These are phyloP conservation scores for Chaetomium strumarium DNA, from an alignment of 2,329 filamentous ascomycete genomes.

Conservation along the genomic window DNA sequence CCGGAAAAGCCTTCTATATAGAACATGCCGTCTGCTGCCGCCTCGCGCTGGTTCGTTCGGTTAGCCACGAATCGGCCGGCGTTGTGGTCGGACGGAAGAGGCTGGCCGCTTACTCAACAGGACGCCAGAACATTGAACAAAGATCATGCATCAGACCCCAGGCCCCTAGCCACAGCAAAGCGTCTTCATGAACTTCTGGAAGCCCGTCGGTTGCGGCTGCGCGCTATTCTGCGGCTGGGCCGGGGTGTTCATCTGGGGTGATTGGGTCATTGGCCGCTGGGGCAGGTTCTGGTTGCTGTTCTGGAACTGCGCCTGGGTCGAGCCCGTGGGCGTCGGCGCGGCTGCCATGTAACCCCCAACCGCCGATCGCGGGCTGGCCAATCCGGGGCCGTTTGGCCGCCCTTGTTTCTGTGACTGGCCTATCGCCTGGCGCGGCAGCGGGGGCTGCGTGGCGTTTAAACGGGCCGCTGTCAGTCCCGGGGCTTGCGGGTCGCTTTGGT, in stretches of 20 bases:
- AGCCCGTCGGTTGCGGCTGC: constrained; percentile 65
- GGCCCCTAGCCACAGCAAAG: constrained; percentile 73
- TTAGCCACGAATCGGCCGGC: background rate
- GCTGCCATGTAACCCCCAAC: constrained; percentile 65
- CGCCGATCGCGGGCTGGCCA: constrained; percentile 62
- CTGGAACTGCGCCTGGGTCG: constrained; percentile 93
- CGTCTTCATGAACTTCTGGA: constrained; percentile 89
- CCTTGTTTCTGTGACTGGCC: constrained; percentile 55
- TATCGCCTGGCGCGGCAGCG: constrained; percentile 68
- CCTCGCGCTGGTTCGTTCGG: constrained; percentile 1
- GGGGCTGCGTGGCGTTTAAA: constrained; percentile 92
- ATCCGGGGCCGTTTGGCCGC: constrained; percentile 71
- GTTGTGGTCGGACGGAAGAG: background rate
- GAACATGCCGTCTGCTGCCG: constrained; percentile 14
- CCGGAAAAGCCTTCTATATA: constrained; percentile 22
- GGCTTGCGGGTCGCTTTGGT: constrained; percentile 48
- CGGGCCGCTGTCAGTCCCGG: constrained; percentile 68
- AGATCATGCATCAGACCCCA: constrained; percentile 4
- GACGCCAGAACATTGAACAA: constrained; percentile 11
- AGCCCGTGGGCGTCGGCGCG: constrained; percentile 71
- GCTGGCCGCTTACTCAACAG: constrained; percentile 11
- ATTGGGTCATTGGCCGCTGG: constrained; percentile 55
- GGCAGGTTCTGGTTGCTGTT: constrained; percentile 87
- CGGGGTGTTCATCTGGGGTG: constrained; percentile 30
- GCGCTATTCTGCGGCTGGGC: constrained; percentile 49